Evolutionary conservation across 2,329 filamentous ascomycete genomes (phyloP), one percentile per base, ranked within the genome.

Genomic region (Verticillium nubilum): DNA sequence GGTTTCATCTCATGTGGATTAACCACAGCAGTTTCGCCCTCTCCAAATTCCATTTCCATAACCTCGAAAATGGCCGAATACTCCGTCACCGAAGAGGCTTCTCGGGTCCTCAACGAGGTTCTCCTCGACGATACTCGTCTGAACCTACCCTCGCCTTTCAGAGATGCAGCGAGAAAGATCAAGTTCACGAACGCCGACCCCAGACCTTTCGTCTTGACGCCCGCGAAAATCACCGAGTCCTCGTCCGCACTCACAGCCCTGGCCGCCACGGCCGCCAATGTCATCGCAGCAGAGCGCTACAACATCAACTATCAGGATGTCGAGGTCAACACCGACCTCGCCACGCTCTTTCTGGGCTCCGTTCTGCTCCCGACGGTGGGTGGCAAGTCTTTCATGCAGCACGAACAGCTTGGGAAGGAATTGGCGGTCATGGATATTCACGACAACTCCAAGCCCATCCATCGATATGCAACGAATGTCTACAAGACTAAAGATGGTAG

Each of bases 181-280:
- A 58, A 58, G 25, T 47, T 47, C 19, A 47, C n/a, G 3, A 47
- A 19, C 9, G 42, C 17, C 7, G 59, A 61, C 13, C 42, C 54
- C 57, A 65, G 71, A 60, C 56, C 50, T 2, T 56, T 62, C 31
- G 50, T 55, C 5, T 55, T 61, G 59, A 61, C 29, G 73, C 79
- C 66, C 73, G 78, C 65, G 74, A 78, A 23, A 70, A 73, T 55
- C 66, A 80, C 19, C 75, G 79, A 68, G 71, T 78, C 65, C 73
- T 76, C 72, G 75, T 75, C 19, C 60, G 71, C 55, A 4, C 60
- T 74, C 59, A 75, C 56, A 70, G 72, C 66, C 65, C 68, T 57
- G 65, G 74, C 61, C 63, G 62, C 57, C 33, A 59, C 42, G 27
- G 37, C 56, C 25, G 64, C 56, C 6, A 64, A 52, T 58, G 62